A percentile compares a stretch with the other conserved stretches of the same genome.
Conservation (phyloP, 139 green algal genomes). For the Chlamydomonas schloesseri region DNA sequence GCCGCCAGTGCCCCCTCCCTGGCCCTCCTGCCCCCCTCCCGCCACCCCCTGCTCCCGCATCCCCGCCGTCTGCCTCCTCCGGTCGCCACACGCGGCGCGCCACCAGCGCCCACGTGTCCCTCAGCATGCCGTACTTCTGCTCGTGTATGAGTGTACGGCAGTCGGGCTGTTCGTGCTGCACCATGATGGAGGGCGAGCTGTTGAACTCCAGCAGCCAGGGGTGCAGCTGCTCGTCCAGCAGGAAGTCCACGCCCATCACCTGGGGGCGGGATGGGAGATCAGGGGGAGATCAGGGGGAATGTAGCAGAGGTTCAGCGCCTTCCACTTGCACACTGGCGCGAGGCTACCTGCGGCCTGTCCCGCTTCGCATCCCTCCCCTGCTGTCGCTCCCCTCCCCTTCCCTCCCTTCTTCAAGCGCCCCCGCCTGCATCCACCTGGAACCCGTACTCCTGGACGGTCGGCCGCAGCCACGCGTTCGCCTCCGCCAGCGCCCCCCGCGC, state of each 20-base stretch:
- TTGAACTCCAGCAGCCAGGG: conserved; percentile 75
- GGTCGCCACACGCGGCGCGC: conserved; percentile 25
- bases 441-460: conserved; percentile 58
- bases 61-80: not conserved
- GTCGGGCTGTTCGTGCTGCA: conserved; percentile 38
- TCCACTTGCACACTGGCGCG: conserved; percentile 45
- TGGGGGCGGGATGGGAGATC: too few species aligned
- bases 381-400: not conserved
- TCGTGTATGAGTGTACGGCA: conserved; percentile 21
- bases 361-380: too few species aligned
- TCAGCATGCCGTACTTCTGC: conserved; percentile 58
- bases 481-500: conserved; percentile 47
- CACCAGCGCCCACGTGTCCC: conserved; percentile 48
- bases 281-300: too few species aligned
- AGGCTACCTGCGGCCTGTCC: too few species aligned
- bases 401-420: too few species aligned
- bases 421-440: too few species aligned
- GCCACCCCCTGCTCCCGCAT: not conserved
- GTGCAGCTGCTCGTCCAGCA: conserved; percentile 57
- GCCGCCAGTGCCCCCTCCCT: not conserved
- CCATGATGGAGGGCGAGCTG: conserved; percentile 68
- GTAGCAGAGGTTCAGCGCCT: too few species aligned
- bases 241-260: conserved; percentile 62
- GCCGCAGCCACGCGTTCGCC: conserved; percentile 49
- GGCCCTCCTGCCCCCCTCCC: not conserved